A percentile compares a stretch with the other conserved stretches of the same genome.
phyloP scores from a whole-genome alignment of 352 stramenopile genomes.

The Phytophthora multivora region DNA sequence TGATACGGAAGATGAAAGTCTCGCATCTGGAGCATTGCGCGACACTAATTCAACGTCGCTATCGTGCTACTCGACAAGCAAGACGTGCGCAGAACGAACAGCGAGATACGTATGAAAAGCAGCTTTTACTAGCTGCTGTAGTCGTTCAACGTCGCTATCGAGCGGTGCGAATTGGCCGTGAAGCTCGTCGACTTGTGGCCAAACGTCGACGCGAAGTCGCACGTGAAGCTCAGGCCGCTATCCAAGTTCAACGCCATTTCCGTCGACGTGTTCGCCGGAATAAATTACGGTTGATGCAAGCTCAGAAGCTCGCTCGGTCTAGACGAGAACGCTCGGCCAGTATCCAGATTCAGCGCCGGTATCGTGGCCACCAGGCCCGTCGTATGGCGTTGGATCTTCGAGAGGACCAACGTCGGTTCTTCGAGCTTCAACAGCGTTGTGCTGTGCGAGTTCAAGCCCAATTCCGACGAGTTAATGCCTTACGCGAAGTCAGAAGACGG shows the following conservation, averaged over 20 bases:
- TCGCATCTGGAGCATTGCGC: constrained; percentile 55
- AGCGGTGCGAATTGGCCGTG: constrained; percentile 41
- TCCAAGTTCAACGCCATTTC: constrained; percentile 58
- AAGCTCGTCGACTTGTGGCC: constrained; percentile 49
- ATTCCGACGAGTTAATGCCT: constrained; percentile 49
- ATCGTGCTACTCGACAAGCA: constrained; percentile 46
- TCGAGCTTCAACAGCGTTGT: constrained; percentile 39
- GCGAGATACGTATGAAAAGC: constrained; percentile 46
- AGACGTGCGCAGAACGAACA: constrained; percentile 37
- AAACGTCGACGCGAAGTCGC: constrained; percentile 37
- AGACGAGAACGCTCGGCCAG: constrained; percentile 46
- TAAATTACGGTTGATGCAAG: constrained; percentile 42
- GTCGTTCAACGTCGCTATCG: constrained; percentile 70
- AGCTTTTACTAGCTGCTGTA: constrained; percentile 45
- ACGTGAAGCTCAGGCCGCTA: constrained; percentile 48
- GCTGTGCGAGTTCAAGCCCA: constrained; percentile 58
- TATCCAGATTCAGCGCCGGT: constrained; percentile 61
- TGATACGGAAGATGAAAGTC: constrained; percentile 53
- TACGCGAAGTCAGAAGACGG: constrained; percentile 32
- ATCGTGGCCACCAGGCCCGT: constrained; percentile 54
- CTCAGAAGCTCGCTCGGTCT: constrained; percentile 28
- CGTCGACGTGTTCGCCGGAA: constrained; percentile 42
- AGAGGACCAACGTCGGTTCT: constrained; percentile 35
- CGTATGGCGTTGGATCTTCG: constrained; percentile 44
- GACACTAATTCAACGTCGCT: constrained; percentile 73